Conservation (phyloP, 352 stramenopile genomes). For the Globisporangium uncinulatum region DNA sequence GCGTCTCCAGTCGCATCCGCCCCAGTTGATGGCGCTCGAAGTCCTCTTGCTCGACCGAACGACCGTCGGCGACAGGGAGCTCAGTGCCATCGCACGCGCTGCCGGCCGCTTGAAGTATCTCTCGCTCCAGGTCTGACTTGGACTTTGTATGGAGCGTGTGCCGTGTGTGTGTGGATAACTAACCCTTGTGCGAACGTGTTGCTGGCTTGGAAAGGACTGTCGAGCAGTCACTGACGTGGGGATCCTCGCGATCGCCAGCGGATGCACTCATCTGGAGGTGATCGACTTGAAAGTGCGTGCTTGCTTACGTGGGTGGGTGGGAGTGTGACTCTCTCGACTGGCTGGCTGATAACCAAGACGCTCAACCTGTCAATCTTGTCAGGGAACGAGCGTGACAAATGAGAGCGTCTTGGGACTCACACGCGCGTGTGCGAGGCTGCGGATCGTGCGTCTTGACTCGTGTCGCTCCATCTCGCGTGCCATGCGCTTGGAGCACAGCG, state of each 20-base stretch:
- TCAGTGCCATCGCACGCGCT: conserved; percentile 26
- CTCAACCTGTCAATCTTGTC: neutral
- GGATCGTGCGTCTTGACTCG: conserved; percentile 62
- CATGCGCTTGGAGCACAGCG: conserved; percentile 35
- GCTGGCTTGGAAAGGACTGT: conserved; percentile 31
- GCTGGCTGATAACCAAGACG: too few relatives aligned
- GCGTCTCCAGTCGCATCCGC: conserved; percentile 14
- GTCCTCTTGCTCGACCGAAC: conserved; percentile 66
- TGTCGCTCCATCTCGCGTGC: conserved; percentile 58
- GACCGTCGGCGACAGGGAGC: conserved; percentile 34
- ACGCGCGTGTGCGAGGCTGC: conserved; percentile 26
- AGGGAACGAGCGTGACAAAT: conserved; percentile 55
- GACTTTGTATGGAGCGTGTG: neutral
- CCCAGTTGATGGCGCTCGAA: conserved; percentile 30
- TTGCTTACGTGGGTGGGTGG: neutral
- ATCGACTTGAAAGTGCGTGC: conserved; percentile 55
- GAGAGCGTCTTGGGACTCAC: conserved; percentile 34
- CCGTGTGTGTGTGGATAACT: neutral
- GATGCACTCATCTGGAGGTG: conserved; percentile 35
- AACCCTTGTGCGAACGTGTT: neutral
- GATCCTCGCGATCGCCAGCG: conserved; percentile 26
- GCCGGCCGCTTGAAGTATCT: conserved; percentile 46
- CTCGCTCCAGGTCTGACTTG: conserved; percentile 44
- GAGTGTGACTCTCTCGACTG: neutral
- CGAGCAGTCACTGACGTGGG: conserved; percentile 40